Percentiles rank a stretch among this genome's conserved stretches.
Evolutionary conservation across 2,329 filamentous ascomycete species (phyloP).

Genomic region (Didymella exigua): DNA sequence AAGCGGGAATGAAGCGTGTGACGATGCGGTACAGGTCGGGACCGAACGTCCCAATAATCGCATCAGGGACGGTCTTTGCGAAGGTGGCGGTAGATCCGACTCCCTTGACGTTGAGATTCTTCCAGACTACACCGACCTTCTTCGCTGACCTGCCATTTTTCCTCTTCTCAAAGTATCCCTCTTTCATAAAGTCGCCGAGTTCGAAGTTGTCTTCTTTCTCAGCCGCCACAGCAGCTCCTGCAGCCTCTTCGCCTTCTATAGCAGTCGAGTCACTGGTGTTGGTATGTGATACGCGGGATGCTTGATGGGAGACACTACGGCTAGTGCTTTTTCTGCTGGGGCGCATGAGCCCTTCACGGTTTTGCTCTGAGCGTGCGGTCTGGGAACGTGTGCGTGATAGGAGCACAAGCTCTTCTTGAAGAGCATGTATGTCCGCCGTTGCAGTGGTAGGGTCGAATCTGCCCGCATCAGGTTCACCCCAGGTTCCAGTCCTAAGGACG

Average conservation of each 20-base stretch:
- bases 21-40: constrained; percentile 75
- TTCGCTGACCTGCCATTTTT: constrained; percentile 72
- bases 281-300: constrained; percentile 20
- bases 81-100: constrained; percentile 69
- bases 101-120: constrained; percentile 76
- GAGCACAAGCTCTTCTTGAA: constrained; percentile 61
- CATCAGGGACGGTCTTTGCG: constrained; percentile 74
- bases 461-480: constrained; percentile 67
- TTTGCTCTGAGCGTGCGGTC: constrained; percentile 28
- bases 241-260: constrained; percentile 29
- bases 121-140: constrained; percentile 78
- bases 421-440: constrained; percentile 64
- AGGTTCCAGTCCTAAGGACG: constrained; percentile 55
- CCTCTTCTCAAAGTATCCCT: constrained; percentile 77
- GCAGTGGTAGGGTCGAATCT: constrained; percentile 59
- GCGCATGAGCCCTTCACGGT: constrained; percentile 29
- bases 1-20: constrained; percentile 58
- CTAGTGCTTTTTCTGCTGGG: constrained; percentile 39
- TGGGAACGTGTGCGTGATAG: constrained; percentile 54
- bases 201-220: constrained; percentile 68
- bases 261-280: constrained; percentile 13
- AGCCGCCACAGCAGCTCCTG: constrained; percentile 39
- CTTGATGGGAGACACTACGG: constrained; percentile 18
- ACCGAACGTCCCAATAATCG: constrained; percentile 78
- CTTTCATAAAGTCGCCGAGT: constrained; percentile 71